Evolutionary conservation across 768 basidiomycete genomes (phyloP).

Genomic region (Lactifluus volemus): DNA sequence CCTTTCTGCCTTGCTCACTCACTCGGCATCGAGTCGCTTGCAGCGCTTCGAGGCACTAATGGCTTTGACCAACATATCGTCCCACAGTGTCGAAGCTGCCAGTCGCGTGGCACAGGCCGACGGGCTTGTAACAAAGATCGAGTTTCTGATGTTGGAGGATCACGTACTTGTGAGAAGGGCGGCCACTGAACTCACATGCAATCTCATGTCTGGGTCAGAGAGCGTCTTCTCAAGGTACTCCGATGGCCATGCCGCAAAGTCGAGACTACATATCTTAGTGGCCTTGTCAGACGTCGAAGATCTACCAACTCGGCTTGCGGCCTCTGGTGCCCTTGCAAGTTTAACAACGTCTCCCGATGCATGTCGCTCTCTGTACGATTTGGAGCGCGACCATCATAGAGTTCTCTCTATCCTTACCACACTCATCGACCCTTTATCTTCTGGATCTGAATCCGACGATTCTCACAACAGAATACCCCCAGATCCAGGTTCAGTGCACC

Average conservation of each 20-base stretch:
- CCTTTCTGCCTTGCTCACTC: slow-evolving; percentile 62
- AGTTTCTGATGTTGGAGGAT: slow-evolving; percentile 73
- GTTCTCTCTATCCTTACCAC: slow-evolving; percentile 58
- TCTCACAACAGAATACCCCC: slow-evolving; percentile 29
- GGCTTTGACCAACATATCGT: slow-evolving; percentile 93
- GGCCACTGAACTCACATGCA: slow-evolving; percentile 86
- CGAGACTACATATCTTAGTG: slow-evolving; percentile 72
- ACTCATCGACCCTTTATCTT: slow-evolving; percentile 52
- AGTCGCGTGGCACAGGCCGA: slow-evolving; percentile 55
- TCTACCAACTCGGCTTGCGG: slow-evolving; percentile 75
- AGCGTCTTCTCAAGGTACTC: slow-evolving; percentile 67
- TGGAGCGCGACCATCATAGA: slow-evolving; percentile 57
- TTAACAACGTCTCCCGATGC: slow-evolving; percentile 54
- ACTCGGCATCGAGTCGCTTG: slow-evolving; percentile 58
- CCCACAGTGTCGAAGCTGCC: slow-evolving; percentile 57
- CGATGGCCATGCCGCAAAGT: slow-evolving; percentile 35
- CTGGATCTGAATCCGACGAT: slow-evolving; percentile 27
- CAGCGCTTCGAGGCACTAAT: slow-evolving; percentile 91
- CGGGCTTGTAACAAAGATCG: slow-evolving; percentile 55
- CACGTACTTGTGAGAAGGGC: slow-evolving; percentile 78
- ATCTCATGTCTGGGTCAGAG: slow-evolving; percentile 74
- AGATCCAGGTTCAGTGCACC: slow-evolving; percentile 62
- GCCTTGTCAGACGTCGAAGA: slow-evolving; percentile 87
- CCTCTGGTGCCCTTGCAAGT: slow-evolving; percentile 82
- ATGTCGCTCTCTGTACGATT: slow-evolving; percentile 50